Conservation (phyloP, 1,139 yeast genomes). For the Sugiyamaella pinicola region DNA sequence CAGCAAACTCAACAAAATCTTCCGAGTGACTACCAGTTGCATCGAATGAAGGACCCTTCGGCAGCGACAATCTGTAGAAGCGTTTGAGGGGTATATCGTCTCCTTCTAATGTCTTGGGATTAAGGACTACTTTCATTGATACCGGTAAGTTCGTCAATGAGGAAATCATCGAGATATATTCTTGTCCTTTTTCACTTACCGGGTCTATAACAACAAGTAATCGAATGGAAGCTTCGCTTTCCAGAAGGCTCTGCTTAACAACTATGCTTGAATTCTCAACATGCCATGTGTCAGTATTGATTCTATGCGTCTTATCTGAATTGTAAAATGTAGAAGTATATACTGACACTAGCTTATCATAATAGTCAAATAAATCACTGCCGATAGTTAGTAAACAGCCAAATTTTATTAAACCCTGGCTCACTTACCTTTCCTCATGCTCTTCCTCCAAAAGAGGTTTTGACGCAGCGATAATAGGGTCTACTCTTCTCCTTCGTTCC, state of each 20-base stretch:
- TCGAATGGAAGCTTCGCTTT: slow-evolving; percentile 42
- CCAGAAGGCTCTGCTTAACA: slow-evolving; percentile 32
- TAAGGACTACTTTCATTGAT: slow-evolving; percentile 55
- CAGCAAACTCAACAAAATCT: slow-evolving; percentile 38
- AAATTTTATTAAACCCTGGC: not conserved
- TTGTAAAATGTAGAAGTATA: slow-evolving; percentile 28
- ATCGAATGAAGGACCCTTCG: slow-evolving; percentile 48
- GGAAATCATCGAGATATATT: slow-evolving; percentile 54
- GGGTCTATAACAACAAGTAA: slow-evolving; percentile 72
- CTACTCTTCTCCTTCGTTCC: slow-evolving; percentile 36
- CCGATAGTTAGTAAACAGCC: slow-evolving; percentile 1
- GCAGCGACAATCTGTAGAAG: slow-evolving; percentile 56
- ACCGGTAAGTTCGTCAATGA: slow-evolving; percentile 46
- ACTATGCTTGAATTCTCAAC: slow-evolving; percentile 27
- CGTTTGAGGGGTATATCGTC: slow-evolving; percentile 56
- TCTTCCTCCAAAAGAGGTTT: slow-evolving; percentile 1
- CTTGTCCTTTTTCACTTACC: slow-evolving; percentile 66
- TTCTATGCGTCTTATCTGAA: slow-evolving; percentile 20
- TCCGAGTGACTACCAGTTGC: slow-evolving; percentile 31
- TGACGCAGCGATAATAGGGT: slow-evolving; percentile 23
- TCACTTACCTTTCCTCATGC: slow-evolving; percentile 18
- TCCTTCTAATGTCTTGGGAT: slow-evolving; percentile 53
- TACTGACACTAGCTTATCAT: slow-evolving; percentile 35
- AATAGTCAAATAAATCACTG: slow-evolving; percentile 23
- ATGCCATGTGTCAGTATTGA: slow-evolving; percentile 28